These are phyloP conservation scores for Poa annua DNA, from an alignment of 176 grass and related monocot species.

Conservation along the genomic window DNA sequence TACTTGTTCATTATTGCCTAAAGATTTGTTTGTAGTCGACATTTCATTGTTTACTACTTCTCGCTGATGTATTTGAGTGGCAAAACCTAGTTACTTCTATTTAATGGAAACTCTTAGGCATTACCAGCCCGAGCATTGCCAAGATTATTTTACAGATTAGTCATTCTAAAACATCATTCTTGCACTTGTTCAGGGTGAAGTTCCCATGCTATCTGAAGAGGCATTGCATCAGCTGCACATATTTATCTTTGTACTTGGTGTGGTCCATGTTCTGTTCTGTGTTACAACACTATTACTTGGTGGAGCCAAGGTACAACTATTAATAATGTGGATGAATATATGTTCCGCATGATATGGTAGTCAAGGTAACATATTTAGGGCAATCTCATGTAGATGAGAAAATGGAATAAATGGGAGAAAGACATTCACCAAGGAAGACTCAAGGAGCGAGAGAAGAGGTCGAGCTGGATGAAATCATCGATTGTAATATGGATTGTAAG, in stretches of 20 bases:
- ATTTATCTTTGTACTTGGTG: conserved; percentile 74
- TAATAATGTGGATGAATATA: neutral
- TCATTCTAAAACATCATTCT: conserved; percentile 21
- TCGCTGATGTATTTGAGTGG: neutral
- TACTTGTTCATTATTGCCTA: neutral
- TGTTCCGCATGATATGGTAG: neutral
- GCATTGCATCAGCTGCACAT: conserved; percentile 76
- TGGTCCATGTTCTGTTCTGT: conserved; percentile 68
- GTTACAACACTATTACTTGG: conserved; percentile 74
- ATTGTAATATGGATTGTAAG: conserved; percentile 60
- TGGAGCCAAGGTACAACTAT: conserved; percentile 64
- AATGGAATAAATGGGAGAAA: conserved; percentile 63
- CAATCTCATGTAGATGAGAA: conserved; percentile 56
- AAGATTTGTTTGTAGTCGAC: neutral
- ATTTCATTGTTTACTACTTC: neutral
- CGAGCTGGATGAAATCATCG: conserved; percentile 44
- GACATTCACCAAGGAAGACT: conserved; percentile 47
- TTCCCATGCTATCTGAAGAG: conserved; percentile 63
- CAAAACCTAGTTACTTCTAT: neutral
- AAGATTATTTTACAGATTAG: neutral
- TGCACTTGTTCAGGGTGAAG: conserved; percentile 51
- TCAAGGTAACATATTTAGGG: conserved; percentile 23
- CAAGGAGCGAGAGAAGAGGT: conserved; percentile 20
- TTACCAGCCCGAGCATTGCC: neutral
- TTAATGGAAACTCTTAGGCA: neutral